Conservation (phyloP, 2,329 filamentous ascomycete genomes). For the Hansfordia pulvinata region DNA sequence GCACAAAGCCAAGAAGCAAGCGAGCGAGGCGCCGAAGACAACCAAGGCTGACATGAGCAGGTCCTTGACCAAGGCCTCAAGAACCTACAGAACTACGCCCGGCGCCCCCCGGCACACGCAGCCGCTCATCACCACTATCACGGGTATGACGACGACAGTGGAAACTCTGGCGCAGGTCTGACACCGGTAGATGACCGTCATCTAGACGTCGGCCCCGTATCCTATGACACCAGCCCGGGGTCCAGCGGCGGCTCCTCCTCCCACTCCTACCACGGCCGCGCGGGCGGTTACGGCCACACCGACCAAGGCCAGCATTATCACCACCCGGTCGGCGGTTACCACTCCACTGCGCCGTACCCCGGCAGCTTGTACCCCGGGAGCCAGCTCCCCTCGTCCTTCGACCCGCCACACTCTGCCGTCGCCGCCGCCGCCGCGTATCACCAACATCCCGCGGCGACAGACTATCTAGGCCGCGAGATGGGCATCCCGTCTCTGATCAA, state of each 20-base stretch:
- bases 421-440: slow-evolving; percentile 31
- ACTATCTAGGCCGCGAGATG: slow-evolving; percentile 47
- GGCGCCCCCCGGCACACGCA: slow-evolving; percentile 49
- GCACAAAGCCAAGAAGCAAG: too few relatives aligned
- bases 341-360: slow-evolving; percentile 7
- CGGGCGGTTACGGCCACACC: slow-evolving; percentile 14
- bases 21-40: not conserved
- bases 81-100: slow-evolving; percentile 60
- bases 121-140: slow-evolving; percentile 23
- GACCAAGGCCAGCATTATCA: slow-evolving; percentile 14
- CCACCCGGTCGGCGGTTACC: slow-evolving; percentile 10
- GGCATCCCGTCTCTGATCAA: slow-evolving; percentile 47
- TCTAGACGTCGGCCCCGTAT: too few relatives aligned
- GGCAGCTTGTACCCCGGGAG: slow-evolving; percentile 13
- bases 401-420: slow-evolving; percentile 30
- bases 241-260: slow-evolving; percentile 23
- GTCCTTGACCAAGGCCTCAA: slow-evolving; percentile 66
- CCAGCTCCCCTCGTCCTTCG: slow-evolving; percentile 17
- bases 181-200: slow-evolving; percentile 46
- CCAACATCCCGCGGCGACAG: slow-evolving; percentile 26
- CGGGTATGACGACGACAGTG: slow-evolving; percentile 57
- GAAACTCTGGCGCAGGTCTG: slow-evolving; percentile 48
- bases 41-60: slow-evolving; percentile 4
- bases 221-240: slow-evolving; percentile 42
- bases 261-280: slow-evolving; percentile 14